Base-by-base conservation (phyloP, 2,329 filamentous ascomycete species). In the Colletotrichum higginsianum region DNA sequence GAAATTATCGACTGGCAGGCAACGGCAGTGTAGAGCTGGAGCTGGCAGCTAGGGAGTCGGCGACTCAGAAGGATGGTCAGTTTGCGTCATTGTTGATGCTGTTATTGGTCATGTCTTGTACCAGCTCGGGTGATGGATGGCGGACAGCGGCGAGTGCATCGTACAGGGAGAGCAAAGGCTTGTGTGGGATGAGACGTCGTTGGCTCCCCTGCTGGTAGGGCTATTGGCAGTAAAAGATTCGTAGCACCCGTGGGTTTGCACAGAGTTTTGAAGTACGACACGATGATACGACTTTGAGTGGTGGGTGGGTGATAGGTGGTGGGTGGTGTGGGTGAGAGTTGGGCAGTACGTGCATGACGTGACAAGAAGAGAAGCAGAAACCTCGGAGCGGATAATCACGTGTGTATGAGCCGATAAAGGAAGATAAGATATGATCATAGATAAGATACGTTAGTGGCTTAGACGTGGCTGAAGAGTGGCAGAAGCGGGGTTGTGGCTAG, bases 201-300 rank as follows among this genome's bases (percentile, higher is more conserved):
- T 26, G 26, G 26, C 26, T 26, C 26, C 26, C 26, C 26, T 26
- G 26, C 26, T 15, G 30, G 40, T 61, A 66, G 38, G 47, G 61
- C 47, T 70, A 47, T 61, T 42, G 30, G 40, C 42, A 47, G 40
- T 58, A 44, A 40, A 61, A 21, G 50, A 66, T 56, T 66, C 44
- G 64, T 67, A 46, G 67, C 58, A 67, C 64, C 18, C 16, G 44
- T 47, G 52, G 38, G 46, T 42, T 26, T 57, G 50, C 50, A 58
- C 53, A 47, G 49, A 50, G 49, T 62, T 62, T 71, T 26, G 26
- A 26, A 26, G 56, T 38, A 58, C 44, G 26, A 26, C 44, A 58
- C 64, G 64, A 57, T 57, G 21, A 71, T 62, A 44, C 57, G 18
- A 71, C 68, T 44, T 63, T 26, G 46, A 38, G 18, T 49, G 30